phyloP scores from a whole-genome alignment of 2,329 filamentous ascomycete genomes.

The Trichoderma sp. region DNA sequence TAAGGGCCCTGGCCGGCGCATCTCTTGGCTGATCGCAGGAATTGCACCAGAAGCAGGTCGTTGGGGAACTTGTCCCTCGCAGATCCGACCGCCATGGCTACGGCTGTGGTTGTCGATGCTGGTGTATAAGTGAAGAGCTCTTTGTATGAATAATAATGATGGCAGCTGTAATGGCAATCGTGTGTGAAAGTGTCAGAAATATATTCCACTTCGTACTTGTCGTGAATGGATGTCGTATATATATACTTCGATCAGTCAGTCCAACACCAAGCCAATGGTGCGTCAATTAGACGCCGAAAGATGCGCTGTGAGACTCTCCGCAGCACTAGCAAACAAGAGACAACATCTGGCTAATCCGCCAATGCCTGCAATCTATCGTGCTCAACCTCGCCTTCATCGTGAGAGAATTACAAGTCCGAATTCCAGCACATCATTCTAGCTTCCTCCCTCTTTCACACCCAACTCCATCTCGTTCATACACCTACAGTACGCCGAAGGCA shows the following conservation, averaged over 20 bases:
- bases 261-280: not conserved
- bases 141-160: not conserved
- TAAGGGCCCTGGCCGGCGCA: slow-evolving; percentile 21
- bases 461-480: not conserved
- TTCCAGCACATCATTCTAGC: not conserved
- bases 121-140: not conserved
- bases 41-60: slow-evolving; percentile 30
- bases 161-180: not conserved
- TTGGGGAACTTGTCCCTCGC: slow-evolving; percentile 27
- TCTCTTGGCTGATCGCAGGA: slow-evolving; percentile 28
- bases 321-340: not conserved
- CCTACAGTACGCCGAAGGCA: not conserved
- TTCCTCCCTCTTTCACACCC: not conserved
- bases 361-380: slow-evolving; percentile 4
- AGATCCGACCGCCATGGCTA: slow-evolving; percentile 20
- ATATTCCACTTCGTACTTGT: not conserved
- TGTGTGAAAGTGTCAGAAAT: not conserved
- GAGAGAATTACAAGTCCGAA: slow-evolving; percentile 1
- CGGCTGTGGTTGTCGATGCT: not conserved
- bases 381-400: not conserved
- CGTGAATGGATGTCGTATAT: not conserved
- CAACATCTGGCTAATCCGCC: not conserved
- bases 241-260: not conserved
- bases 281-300: not conserved
- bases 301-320: not conserved